Conservation (phyloP, 164 flowering plant species). For the Cinnamomum chago region DNA sequence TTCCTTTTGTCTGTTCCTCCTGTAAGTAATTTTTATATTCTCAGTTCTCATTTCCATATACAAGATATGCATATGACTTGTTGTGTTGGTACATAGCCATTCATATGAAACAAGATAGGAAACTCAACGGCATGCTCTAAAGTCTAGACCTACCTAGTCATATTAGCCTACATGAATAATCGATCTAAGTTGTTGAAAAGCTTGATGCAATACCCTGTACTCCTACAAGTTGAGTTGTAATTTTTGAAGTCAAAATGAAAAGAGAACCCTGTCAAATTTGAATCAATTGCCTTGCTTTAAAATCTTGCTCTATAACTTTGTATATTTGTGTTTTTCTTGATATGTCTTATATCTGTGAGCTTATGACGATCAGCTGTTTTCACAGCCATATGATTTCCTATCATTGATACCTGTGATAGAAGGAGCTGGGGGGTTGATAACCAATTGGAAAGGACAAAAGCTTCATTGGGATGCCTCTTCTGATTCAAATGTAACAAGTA, state of each 20-base stretch:
- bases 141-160: background rate
- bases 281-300: background rate
- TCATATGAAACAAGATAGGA: no score
- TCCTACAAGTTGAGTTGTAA: background rate
- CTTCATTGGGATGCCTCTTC: constrained; percentile 84
- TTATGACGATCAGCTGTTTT: background rate
- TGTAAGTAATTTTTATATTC: no score
- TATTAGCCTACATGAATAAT: background rate
- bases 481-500: constrained; percentile 63
- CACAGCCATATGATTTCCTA: constrained; percentile 93
- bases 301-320: background rate
- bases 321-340: background rate
- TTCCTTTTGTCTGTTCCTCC: no score
- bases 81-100: no score
- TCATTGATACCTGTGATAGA: constrained; percentile 86
- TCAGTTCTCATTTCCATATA: no score
- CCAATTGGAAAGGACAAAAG: constrained; percentile 82
- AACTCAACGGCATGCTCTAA: no score
- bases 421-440: constrained; percentile 90
- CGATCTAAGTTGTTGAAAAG: background rate
- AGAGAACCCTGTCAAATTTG: background rate
- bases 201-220: background rate
- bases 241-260: background rate
- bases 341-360: background rate
- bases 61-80: no score